Base-by-base conservation (phyloP, 352 stramenopile genomes). In the Globisporangium yorkense region DNA sequence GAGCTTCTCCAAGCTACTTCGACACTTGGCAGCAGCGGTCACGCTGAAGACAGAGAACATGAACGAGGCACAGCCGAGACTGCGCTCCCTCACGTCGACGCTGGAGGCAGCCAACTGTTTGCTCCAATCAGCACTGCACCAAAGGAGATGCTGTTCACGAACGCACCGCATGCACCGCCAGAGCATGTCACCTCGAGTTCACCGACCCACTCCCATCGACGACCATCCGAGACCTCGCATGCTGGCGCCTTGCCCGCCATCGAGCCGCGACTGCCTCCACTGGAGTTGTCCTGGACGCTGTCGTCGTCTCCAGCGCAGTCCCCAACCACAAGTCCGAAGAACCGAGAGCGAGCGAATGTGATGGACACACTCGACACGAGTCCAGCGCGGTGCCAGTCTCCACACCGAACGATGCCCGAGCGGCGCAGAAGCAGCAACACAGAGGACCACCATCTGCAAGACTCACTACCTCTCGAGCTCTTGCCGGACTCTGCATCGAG, bases 301-400 rank as follows among this genome's bases (percentile, higher is more conserved):
- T 5, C 43, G 18, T 49, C 50, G 33, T 63, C 57, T 0, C 50
- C 57, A 15, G 24, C n/a, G 9, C 51, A 63, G 33, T 63, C 57
- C 1, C 57, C 57, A 20, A 2, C 50, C 1, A 18, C 50, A 1
- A 57, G 57, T 16, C 33, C 57, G 2, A 51, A 18, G 21, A 33
- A 51, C 40, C 56, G 33, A n/a, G 56, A 56, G n/a, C 40, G n/a
- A 5, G 8, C 13, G 5, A 20, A 12, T 15, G n/a, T 15, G 37
- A 10, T 20, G 1, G 46, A 59, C 4, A 31, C 24, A 13, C 37
- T 52, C n/a, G 44, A 40, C 12, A 21, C 33, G 24, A 20, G 21
- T 29, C 35, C 10, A 3, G 33, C n/a, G 7, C 45, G 20, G 3
- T 15, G 18, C 29, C 20, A 40, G 5, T 27, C 13, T 7, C 15